Evolutionary conservation across 768 basidiomycete genomes (phyloP), one percentile per base, ranked within the genome.

Genomic region (Lactifluus rugatus): DNA sequence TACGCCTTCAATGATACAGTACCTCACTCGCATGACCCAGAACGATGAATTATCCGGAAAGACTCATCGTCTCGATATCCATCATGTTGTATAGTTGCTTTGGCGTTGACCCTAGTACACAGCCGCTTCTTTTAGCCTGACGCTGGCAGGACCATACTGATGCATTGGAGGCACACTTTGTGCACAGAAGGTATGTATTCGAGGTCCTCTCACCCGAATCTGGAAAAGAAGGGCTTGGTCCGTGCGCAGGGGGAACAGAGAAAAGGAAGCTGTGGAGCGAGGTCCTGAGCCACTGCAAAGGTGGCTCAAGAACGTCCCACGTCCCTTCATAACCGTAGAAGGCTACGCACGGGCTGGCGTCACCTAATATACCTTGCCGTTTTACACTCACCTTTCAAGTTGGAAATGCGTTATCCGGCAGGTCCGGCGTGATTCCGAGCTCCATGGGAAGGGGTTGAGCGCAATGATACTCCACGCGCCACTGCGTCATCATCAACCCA

Each of bases 61-160:
- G 58, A 39, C 17, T 19, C 53, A 50, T 32, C 48, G 28, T 7
- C 50, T 60, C 48, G 58, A 60, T 56, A 60, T 60, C 21, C 44
- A 60, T 32, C 58, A 60, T 41, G n/a, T 60, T 25, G 9, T 60
- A 39, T 60, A 60, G 36, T 36, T 26, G n/a, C n/a, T 2, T 36
- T 9, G 42, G 16, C 21, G 9, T 45, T 37, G 11, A 31, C 16
- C n/a, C 14, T 46, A 26, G 28, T n/a, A n/a, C 28, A 31, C 28
- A 31, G 3, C 28, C n/a, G n/a, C n/a, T n/a, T n/a, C n/a, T n/a
- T n/a, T n/a, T n/a, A n/a, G n/a, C n/a, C n/a, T n/a, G n/a, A n/a
- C n/a, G n/a, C n/a, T n/a, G n/a, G n/a, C n/a, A n/a, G n/a, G n/a
- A n/a, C n/a, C n/a, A n/a, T n/a, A n/a, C n/a, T n/a, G n/a, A n/a